Conservation (phyloP, 306 rosid genomes). For the Carpinus viminea region DNA sequence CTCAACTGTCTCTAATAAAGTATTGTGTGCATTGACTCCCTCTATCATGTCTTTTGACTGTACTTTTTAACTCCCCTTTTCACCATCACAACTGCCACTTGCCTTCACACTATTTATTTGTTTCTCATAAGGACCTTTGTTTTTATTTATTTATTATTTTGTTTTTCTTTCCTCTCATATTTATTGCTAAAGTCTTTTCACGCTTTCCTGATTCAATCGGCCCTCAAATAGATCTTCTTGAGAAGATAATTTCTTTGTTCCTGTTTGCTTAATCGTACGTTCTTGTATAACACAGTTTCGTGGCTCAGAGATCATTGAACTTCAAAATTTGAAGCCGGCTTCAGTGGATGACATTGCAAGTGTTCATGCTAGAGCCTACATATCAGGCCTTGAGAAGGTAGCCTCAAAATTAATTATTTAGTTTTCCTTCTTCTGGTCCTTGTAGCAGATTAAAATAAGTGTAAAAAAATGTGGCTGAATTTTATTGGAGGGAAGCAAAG, state of each 20-base stretch:
- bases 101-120: background rate
- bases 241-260: conserved; percentile 9
- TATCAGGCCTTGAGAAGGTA: conserved; percentile 91
- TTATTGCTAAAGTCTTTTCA: background rate
- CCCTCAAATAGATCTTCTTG: background rate
- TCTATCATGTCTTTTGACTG: too few species aligned
- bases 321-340: conserved; percentile 69
- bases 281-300: conserved; percentile 59
- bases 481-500: background rate
- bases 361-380: conserved; percentile 77
- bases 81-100: background rate
- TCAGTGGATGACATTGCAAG: conserved; percentile 75
- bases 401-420: conserved; percentile 1
- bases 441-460: conserved; percentile 3
- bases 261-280: background rate
- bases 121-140: background rate
- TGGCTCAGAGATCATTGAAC: conserved; percentile 68
- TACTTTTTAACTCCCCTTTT: background rate
- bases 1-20: too few species aligned
- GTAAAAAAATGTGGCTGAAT: background rate
- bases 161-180: background rate
- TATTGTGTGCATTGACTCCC: too few species aligned
- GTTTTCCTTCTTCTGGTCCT: conserved; percentile 10
- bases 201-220: background rate
- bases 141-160: background rate